These are phyloP conservation scores for Daldinia loculata DNA, from an alignment of 495 filamentous ascomycete species.

Conservation along the genomic window DNA sequence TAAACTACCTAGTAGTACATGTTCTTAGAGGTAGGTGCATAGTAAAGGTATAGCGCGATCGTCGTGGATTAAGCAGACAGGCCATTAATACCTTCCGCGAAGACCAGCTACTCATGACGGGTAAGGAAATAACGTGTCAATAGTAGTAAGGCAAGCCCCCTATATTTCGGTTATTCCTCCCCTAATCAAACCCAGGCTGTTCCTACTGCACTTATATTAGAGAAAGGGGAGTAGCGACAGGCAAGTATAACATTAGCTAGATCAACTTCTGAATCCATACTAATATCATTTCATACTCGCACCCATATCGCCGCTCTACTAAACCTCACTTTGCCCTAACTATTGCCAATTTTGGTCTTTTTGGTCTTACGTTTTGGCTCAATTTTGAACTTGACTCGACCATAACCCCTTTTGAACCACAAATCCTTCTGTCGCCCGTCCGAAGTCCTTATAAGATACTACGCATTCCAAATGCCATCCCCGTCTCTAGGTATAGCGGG, in stretches of 20 bases:
- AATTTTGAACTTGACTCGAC: constrained; percentile 34
- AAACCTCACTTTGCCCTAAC: constrained; percentile 14
- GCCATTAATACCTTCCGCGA: neutral
- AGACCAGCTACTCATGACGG: neutral
- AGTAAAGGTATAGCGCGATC: neutral
- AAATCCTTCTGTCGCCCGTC: constrained; percentile 6
- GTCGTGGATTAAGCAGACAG: neutral
- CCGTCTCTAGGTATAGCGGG: constrained; percentile 29
- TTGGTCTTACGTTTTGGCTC: constrained; percentile 47
- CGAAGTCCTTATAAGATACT: no score
- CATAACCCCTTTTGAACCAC: constrained; percentile 16
- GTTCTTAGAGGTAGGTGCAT: neutral
- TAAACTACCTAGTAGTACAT: no score
- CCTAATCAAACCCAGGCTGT: neutral
- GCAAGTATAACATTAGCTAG: neutral
- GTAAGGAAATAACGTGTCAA: neutral
- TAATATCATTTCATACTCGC: neutral
- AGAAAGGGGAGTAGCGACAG: neutral
- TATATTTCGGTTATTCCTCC: neutral
- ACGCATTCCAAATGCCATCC: constrained; percentile 23
- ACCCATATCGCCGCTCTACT: constrained; percentile 11
- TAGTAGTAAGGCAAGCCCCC: neutral
- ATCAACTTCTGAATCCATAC: neutral
- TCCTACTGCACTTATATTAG: neutral
- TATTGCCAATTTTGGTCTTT: constrained; percentile 43